phyloP scores from a whole-genome alignment of 148 eudicot genomes.

The Drosera capensis region DNA sequence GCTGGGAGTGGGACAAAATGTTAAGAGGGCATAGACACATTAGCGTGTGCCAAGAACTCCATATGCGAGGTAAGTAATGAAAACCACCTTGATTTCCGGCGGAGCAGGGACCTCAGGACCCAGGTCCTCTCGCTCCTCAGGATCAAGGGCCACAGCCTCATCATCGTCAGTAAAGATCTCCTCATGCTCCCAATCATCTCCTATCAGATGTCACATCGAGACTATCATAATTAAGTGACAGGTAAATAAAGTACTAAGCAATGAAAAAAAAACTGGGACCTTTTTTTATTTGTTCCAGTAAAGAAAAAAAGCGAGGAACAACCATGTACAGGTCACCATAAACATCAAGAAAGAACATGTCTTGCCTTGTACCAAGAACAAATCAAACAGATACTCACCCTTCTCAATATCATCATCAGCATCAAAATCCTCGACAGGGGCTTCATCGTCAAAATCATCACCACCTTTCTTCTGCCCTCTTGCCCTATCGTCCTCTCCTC shows the following conservation, averaged over 20 bases:
- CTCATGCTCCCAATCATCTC: slow-evolving; percentile 99
- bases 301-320: neutral
- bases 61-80: neutral
- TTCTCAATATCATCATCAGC: slow-evolving; percentile 77
- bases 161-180: slow-evolving; percentile 97
- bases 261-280: neutral
- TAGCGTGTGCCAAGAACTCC: too few species aligned
- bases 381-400: slow-evolving; percentile 28
- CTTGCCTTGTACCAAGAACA: too few species aligned
- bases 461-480: slow-evolving; percentile 52
- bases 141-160: slow-evolving; percentile 81
- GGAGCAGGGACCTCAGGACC: slow-evolving; percentile 96
- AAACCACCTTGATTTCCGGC: slow-evolving; percentile 91
- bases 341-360: neutral
- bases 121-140: slow-evolving; percentile 82
- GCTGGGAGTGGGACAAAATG: too few species aligned
- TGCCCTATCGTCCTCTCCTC: slow-evolving; percentile 77
- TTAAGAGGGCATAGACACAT: too few species aligned
- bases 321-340: neutral
- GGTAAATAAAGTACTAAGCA: neutral
- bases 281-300: neutral
- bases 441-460: slow-evolving; percentile 76
- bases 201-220: slow-evolving; percentile 16
- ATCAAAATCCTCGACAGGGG: slow-evolving; percentile 64
- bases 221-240: neutral